These are phyloP conservation scores for Moesziomyces globuligerus DNA, from an alignment of 1,284 basidiomycete genomes.

Conservation along the genomic window DNA sequence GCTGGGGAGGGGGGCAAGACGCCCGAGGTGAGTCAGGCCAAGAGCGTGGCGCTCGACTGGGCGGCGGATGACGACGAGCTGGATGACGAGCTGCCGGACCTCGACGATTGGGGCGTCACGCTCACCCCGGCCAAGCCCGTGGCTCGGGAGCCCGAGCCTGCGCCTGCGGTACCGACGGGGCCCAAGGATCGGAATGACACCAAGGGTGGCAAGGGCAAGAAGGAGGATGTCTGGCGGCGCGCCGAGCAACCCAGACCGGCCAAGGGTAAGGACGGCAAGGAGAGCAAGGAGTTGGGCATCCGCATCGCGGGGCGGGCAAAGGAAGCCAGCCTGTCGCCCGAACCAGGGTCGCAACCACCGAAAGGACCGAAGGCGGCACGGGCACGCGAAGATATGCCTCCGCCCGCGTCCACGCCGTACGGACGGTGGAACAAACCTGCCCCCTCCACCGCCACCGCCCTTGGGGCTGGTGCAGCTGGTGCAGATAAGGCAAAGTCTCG, in stretches of 20 bases:
- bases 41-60: slow-evolving; percentile 49
- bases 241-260: not conserved
- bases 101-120: slow-evolving; percentile 55
- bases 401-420: slow-evolving; percentile 36
- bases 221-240: not conserved
- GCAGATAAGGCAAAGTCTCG: not conserved
- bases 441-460: too few species aligned
- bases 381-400: not conserved
- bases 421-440: slow-evolving; percentile 31
- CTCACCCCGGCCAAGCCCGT: slow-evolving; percentile 29
- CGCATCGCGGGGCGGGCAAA: slow-evolving; percentile 42
- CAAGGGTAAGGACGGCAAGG: slow-evolving; percentile 1
- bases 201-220: slow-evolving; percentile 1
- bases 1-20: not conserved
- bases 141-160: not conserved
- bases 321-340: slow-evolving; percentile 10
- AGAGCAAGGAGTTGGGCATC: slow-evolving; percentile 30
- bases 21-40: slow-evolving; percentile 8
- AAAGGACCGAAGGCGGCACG: too few species aligned
- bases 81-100: slow-evolving; percentile 54
- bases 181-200: not conserved
- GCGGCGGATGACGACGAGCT: slow-evolving; percentile 57
- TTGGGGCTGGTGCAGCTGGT: too few species aligned
- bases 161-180: too few species aligned
- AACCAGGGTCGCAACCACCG: slow-evolving; percentile 2